Base-by-base conservation (phyloP, 345 rosid genomes). In the Anastatica hierochuntica region DNA sequence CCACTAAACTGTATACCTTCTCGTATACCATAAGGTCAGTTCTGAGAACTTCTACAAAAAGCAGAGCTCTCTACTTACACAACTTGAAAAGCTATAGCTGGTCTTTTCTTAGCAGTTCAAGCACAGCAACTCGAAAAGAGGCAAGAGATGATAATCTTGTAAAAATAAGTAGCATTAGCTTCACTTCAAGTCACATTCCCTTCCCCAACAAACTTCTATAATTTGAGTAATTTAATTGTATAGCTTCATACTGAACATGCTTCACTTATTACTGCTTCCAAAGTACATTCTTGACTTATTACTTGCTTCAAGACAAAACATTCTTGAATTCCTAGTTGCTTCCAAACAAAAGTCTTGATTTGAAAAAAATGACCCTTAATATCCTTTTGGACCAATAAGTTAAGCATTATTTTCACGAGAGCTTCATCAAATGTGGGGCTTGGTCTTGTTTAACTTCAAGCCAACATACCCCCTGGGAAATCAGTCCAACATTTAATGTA, bases 391-490 rank as follows among this genome's bases (percentile, higher is more conserved):
- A 78, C 70, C 88, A 79, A 76, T 66, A 76, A 53, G 79, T 78
- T 75, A 83, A 57, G 78, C 74, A 77, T 72, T 49, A 74, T 59
- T 52, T 68, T 74, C 76, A 69, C 60, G 69, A 72, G 72, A 75
- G 29, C 95, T 82, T 86, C 88, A 76, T 71, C 84, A 81, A 74
- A 74, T 67, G 72, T 87, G 92, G 95, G 86, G 69, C 85, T 83
- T 83, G 77, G 81, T 74, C 88, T 80, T 83, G 90, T 83, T 79
- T 85, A 82, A 85, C 94, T 78, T 79, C 88, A 85, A 85, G 83
- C 90, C 88, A 83, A 90, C 81, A 81, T 60, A 72, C 81, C 88
- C 94, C 97, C 95, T 86, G 97, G 79, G 80, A 84, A 90, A 77
- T 84, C 86, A 86, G 72, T 79, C 67, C 77, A 83, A 78, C 72